Percentiles rank a stretch among this genome's conserved stretches.
Conservation (phyloP, 140 eudicot species). For the Stevia rebaudiana region DNA sequence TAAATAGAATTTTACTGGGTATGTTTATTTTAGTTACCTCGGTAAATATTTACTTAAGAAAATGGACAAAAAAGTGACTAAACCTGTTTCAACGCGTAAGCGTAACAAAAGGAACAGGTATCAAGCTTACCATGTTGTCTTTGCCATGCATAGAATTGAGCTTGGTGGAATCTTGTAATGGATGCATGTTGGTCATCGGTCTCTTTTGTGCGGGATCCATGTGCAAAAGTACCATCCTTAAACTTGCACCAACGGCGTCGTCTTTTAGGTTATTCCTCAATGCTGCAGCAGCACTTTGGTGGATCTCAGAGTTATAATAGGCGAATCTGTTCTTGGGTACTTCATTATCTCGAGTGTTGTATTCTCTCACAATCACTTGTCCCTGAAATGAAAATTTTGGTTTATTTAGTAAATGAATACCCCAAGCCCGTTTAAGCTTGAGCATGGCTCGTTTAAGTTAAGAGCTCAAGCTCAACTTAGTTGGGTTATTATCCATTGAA, state of each 20-base stretch:
- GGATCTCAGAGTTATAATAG: constrained; percentile 61
- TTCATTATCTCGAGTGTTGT: constrained; percentile 36
- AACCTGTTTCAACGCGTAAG: background rate
- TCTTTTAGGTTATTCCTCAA: constrained; percentile 37
- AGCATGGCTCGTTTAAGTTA: too few relatives aligned
- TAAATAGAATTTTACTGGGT: too few relatives aligned
- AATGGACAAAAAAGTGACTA: background rate
- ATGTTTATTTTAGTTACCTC: too few relatives aligned
- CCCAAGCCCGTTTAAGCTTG: too few relatives aligned
- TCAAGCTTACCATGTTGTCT: constrained; percentile 33
- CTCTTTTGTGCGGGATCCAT: constrained; percentile 24
- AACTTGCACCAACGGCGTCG: constrained; percentile 30
- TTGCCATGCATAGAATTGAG: constrained; percentile 19
- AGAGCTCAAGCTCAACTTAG: too few relatives aligned
- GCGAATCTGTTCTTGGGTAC: constrained; percentile 32
- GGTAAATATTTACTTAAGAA: too few relatives aligned
- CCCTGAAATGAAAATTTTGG: constrained; percentile 43
- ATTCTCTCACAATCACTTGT: constrained; percentile 31
- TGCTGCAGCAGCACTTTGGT: constrained; percentile 62
- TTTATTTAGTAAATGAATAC: too few relatives aligned
- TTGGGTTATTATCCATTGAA: too few relatives aligned
- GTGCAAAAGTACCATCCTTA: constrained; percentile 36
- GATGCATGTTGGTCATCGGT: constrained; percentile 43
- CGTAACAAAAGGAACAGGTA: too few relatives aligned
- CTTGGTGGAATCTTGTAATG: constrained; percentile 28